Conservation (phyloP, 2,329 filamentous ascomycete species). For the Anthostomella pinea region DNA sequence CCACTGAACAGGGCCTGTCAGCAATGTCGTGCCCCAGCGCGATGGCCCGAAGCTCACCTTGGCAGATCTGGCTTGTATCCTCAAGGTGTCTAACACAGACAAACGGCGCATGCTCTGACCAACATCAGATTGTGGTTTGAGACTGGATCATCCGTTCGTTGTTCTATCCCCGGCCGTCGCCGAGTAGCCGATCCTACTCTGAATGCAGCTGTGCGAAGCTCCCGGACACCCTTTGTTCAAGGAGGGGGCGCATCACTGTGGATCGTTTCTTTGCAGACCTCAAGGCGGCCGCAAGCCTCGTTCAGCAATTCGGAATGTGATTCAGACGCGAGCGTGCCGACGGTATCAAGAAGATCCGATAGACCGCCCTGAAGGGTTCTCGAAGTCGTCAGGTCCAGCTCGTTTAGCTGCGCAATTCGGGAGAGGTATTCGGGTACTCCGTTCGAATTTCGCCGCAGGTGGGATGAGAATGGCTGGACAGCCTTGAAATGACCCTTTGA, state of each 20-base stretch:
- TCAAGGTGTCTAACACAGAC: no score
- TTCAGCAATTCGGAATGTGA: slow-evolving; percentile 66
- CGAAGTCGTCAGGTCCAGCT: slow-evolving; percentile 66
- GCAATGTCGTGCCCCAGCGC: no score
- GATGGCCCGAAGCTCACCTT: no score
- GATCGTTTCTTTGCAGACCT: slow-evolving; percentile 61
- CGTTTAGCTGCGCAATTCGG: slow-evolving; percentile 66
- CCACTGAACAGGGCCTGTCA: no score
- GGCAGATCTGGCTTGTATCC: no score
- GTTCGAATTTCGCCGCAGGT: slow-evolving; percentile 27
- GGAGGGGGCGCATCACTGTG: slow-evolving; percentile 17
- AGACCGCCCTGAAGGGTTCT: slow-evolving; percentile 60
- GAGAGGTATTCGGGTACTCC: slow-evolving; percentile 46
- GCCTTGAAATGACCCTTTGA: slow-evolving; percentile 48
- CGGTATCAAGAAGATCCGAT: slow-evolving; percentile 43
- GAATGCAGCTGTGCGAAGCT: background rate
- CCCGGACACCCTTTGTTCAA: slow-evolving; percentile 13
- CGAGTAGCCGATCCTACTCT: background rate
- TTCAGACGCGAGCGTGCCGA: slow-evolving; percentile 42
- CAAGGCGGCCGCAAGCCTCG: slow-evolving; percentile 70
- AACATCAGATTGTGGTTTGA: no score
- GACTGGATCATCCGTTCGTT: no score
- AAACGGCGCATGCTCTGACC: no score
- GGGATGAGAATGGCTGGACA: slow-evolving; percentile 39
- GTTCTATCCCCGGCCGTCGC: no score